Evolutionary conservation across 2,329 filamentous ascomycete species (phyloP).

Genomic region (Fusarium equiseti): DNA sequence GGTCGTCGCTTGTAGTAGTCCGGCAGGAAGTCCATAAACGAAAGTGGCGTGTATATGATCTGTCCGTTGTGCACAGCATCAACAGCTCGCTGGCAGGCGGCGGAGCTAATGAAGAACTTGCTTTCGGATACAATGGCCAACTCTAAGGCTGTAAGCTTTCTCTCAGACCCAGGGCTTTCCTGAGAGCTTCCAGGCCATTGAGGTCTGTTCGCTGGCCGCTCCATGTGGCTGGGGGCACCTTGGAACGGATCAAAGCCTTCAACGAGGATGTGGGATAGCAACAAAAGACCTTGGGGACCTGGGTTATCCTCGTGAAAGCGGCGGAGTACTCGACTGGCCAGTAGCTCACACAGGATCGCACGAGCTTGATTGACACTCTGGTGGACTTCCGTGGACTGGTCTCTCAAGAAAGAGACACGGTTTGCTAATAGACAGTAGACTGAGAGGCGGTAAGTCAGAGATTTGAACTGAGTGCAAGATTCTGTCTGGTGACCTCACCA

Average conservation of each 20-base stretch:
- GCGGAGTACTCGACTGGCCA: slow-evolving; percentile 74
- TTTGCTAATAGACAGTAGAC: slow-evolving; percentile 81
- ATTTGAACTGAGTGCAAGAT: neutral
- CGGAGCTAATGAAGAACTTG: slow-evolving; percentile 74
- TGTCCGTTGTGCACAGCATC: slow-evolving; percentile 76
- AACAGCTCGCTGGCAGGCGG: slow-evolving; percentile 76
- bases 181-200: slow-evolving; percentile 55
- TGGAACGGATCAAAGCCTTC: slow-evolving; percentile 80
- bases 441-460: slow-evolving; percentile 43
- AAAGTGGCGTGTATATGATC: slow-evolving; percentile 76
- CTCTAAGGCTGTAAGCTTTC: slow-evolving; percentile 76
- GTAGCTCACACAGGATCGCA: slow-evolving; percentile 75
- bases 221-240: slow-evolving; percentile 71
- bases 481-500: slow-evolving; percentile 54
- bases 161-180: slow-evolving; percentile 56
- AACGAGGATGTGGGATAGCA: slow-evolving; percentile 76
- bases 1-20: slow-evolving; percentile 79
- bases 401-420: slow-evolving; percentile 75
- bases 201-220: slow-evolving; percentile 58
- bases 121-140: slow-evolving; percentile 79
- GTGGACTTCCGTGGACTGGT: slow-evolving; percentile 74
- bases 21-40: slow-evolving; percentile 78
- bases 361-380: slow-evolving; percentile 77
- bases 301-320: slow-evolving; percentile 76
- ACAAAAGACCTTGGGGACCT: slow-evolving; percentile 71